Percentiles rank a stretch among this genome's conserved stretches.
These are phyloP conservation scores for Penicillium flavigenum DNA, from an alignment of 495 filamentous ascomycete genomes.

Conservation along the genomic window DNA sequence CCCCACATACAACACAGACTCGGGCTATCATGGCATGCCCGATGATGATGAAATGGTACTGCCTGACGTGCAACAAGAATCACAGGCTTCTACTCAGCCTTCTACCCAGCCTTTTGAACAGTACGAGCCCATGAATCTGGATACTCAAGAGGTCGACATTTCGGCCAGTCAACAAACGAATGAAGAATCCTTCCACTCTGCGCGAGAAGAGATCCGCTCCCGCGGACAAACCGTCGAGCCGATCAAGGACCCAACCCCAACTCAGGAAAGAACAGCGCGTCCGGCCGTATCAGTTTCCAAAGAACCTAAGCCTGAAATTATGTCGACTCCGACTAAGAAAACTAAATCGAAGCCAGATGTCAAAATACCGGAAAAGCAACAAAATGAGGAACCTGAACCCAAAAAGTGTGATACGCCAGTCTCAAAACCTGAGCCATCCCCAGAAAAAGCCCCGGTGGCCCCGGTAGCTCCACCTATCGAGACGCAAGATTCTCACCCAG, in stretches of 20 bases:
- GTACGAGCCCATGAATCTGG: conserved; percentile 37
- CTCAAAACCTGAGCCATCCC: conserved; percentile 17
- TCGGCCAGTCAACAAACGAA: conserved; percentile 52
- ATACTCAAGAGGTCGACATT: conserved; percentile 23
- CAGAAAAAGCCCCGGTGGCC: conserved; percentile 22
- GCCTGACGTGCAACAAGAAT: conserved; percentile 35
- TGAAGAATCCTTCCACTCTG: conserved; percentile 65
- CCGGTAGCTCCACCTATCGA: conserved; percentile 13
- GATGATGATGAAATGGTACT: conserved; percentile 45
- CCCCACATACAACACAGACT: conserved; percentile 57
- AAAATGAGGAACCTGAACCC: conserved; percentile 14
- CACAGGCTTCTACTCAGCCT: conserved; percentile 38
- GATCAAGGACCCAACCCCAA: conserved; percentile 27
- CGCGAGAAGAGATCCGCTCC: conserved; percentile 57
- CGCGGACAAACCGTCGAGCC: conserved; percentile 43
- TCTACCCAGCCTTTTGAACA: conserved; percentile 38
- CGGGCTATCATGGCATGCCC: conserved; percentile 80
- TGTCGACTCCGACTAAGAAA: conserved; percentile 19
- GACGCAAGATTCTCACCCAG: conserved; percentile 20
- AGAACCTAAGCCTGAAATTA: conserved; percentile 19
- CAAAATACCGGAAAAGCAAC: conserved; percentile 14
- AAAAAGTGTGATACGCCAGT: conserved; percentile 8
- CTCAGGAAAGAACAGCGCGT: conserved; percentile 14
- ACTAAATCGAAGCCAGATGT: conserved; percentile 6
- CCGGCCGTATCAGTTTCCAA: conserved; percentile 13